Conservation (phyloP, 1,284 basidiomycete species). For the Chalciporus sp. region DNA sequence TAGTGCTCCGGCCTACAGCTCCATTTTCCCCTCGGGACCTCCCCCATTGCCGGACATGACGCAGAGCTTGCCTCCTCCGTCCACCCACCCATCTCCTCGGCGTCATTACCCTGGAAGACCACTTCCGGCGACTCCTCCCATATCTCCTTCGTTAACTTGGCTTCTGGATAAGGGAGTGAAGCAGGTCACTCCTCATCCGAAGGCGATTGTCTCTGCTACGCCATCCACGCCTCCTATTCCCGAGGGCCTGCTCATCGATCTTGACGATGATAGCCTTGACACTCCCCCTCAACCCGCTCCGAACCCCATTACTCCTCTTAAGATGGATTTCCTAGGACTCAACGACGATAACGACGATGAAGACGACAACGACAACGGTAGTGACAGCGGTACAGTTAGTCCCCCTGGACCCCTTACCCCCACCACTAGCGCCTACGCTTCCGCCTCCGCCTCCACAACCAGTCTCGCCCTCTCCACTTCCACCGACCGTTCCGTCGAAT, state of each 20-base stretch:
- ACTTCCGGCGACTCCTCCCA: constrained; percentile 34
- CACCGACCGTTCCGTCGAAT: constrained; percentile 29
- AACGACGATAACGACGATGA: constrained; percentile 17
- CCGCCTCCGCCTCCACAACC: constrained; percentile 31
- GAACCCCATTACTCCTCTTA: constrained; percentile 16
- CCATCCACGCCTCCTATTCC: constrained; percentile 33
- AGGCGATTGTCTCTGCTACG: constrained; percentile 18
- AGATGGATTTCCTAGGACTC: constrained; percentile 25
- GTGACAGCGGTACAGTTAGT: constrained; percentile 35
- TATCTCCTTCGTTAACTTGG: constrained; percentile 37
- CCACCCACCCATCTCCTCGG: constrained; percentile 27
- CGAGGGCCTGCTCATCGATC: constrained; percentile 36
- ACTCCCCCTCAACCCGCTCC: constrained; percentile 5
- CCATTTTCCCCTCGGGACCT: constrained; percentile 37
- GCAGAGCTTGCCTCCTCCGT: constrained; percentile 29
- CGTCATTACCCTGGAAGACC: constrained; percentile 36
- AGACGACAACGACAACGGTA: constrained; percentile 26
- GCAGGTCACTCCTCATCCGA: constrained; percentile 16
- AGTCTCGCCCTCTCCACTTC: constrained; percentile 30
- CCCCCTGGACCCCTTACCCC: constrained; percentile 36
- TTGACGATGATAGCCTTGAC: constrained; percentile 35
- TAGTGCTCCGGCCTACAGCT: constrained; percentile 37
- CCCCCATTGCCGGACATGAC: constrained; percentile 28
- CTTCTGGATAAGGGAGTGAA: constrained; percentile 30
- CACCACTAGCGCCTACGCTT: constrained; percentile 29